Evolutionary conservation across 2,329 filamentous ascomycete genomes (phyloP), one percentile per base, ranked within the genome.

Genomic region (Arachnopeziza araneosa): DNA sequence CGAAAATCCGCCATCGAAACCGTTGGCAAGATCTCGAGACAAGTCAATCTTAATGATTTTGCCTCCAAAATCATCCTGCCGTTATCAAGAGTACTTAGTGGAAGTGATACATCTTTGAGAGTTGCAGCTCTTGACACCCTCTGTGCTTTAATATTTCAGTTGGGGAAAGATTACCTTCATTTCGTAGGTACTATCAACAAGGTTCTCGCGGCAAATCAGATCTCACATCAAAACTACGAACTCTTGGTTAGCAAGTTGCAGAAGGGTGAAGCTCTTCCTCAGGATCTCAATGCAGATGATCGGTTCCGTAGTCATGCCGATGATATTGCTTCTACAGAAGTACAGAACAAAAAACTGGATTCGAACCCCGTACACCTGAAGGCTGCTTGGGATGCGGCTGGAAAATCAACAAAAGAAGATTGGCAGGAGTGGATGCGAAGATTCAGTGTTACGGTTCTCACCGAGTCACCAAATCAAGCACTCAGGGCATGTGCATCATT

Each of bases 401-500:
- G 96, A 62, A 97, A 97, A 72, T 97, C 93, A 0, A 99, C 95
- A 10, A 92, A 93, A 69, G 95, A 99, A 72, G 95, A 99, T 75
- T 99, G 95, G 95, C 91, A 96, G 69, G 95, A 99, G 74, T 99
- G 95, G 95, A 91, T 99, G 75, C 86, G 96, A 63, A 85, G 93
- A 26, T 96, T 99, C 76, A 98, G 93, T 71, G 93, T 96, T 36
- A 96, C 96, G 59, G 80, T 99, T 8, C 81, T 99, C 52, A 91
- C 93, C 63, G 96, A 99, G 72, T 98, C 93, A 1, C 96, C 95
- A 2, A 96, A 97, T 66, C 95, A 97, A 70, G 93, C 96, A 9
- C 80, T 99, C 1, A 85, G 95, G 65, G 95, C 95, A 51, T 99
- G 96, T 72, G 95, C 93, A 49, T 90, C 89, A 60, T 79, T 99